A percentile compares a stretch with the other conserved stretches of the same genome.
These are phyloP conservation scores for Cladobotryum mycophilum DNA, from an alignment of 2,329 filamentous ascomycete genomes.

Conservation along the genomic window DNA sequence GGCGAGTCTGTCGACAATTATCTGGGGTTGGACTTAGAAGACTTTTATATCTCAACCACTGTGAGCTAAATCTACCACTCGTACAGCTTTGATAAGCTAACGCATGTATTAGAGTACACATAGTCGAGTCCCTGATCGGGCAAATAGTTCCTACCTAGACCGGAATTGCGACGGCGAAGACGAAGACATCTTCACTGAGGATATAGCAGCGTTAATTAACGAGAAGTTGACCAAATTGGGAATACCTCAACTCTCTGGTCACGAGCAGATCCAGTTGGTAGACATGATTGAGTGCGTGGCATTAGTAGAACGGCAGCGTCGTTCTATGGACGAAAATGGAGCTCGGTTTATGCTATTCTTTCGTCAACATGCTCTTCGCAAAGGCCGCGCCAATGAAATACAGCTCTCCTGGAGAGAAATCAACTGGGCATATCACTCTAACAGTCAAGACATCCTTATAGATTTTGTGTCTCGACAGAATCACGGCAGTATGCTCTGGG, in stretches of 20 bases:
- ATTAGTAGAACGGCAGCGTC: conserved; percentile 76
- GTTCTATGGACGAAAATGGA: conserved; percentile 86
- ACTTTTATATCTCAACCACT: conserved; percentile 42
- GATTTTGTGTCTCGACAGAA: conserved; percentile 78
- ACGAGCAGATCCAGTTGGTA: conserved; percentile 79
- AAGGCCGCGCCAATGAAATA: conserved; percentile 56
- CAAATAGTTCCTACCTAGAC: background rate
- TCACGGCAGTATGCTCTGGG: conserved; percentile 75
- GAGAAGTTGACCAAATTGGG: conserved; percentile 69
- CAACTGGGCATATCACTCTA: conserved; percentile 78
- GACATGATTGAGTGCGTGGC: conserved; percentile 81
- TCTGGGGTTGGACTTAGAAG: conserved; percentile 57
- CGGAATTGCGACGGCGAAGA: background rate
- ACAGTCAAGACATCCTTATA: conserved; percentile 80
- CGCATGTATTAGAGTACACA: background rate
- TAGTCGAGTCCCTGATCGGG: background rate
- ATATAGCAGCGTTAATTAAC: conserved; percentile 62
- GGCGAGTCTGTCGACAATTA: conserved; percentile 77
- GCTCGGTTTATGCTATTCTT: conserved; percentile 85
- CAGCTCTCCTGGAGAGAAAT: conserved; percentile 73
- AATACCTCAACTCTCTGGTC: conserved; percentile 74
- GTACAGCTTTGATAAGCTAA: background rate
- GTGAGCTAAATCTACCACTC: background rate
- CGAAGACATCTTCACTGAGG: conserved; percentile 59
- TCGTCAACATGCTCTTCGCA: conserved; percentile 69